These are phyloP conservation scores for Pyrenopolyporus hunteri DNA, from an alignment of 495 filamentous ascomycete genomes.

Conservation along the genomic window DNA sequence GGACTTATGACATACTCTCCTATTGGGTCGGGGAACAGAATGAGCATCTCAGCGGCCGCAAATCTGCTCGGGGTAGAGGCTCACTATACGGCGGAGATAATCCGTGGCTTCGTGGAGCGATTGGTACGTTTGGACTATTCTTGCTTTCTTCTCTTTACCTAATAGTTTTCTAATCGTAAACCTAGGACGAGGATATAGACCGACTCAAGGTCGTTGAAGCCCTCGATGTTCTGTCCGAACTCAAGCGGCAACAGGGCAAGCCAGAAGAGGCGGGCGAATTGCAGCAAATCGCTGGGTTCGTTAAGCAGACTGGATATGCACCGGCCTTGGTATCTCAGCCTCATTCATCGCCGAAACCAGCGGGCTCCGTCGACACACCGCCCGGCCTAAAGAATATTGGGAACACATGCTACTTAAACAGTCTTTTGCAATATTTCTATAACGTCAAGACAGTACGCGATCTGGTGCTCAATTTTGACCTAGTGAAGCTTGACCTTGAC, in stretches of 20 bases:
- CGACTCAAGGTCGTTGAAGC: slow-evolving; percentile 34
- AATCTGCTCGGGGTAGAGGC: slow-evolving; percentile 24
- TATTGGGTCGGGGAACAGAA: slow-evolving; percentile 8
- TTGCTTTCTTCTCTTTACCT: background rate
- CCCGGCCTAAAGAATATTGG: slow-evolving; percentile 86
- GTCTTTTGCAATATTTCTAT: slow-evolving; percentile 93
- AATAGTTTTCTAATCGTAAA: slow-evolving; percentile 4
- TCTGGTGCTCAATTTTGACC: slow-evolving; percentile 75
- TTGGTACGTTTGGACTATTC: slow-evolving; percentile 19
- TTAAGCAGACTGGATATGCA: slow-evolving; percentile 13
- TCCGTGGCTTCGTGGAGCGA: slow-evolving; percentile 27
- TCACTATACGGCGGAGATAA: slow-evolving; percentile 36
- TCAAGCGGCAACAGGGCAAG: slow-evolving; percentile 26
- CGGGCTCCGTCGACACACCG: slow-evolving; percentile 6
- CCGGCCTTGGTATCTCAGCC: slow-evolving; percentile 4
- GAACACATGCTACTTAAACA: slow-evolving; percentile 98
- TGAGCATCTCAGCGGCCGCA: slow-evolving; percentile 33
- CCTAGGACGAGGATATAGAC: slow-evolving; percentile 23
- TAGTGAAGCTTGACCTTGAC: slow-evolving; percentile 64
- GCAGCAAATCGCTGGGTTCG: slow-evolving; percentile 33
- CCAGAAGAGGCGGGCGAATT: slow-evolving; percentile 30
- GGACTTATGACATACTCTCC: slow-evolving; percentile 4
- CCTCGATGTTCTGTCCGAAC: slow-evolving; percentile 34
- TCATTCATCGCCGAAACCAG: slow-evolving; percentile 1
- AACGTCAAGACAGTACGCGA: slow-evolving; percentile 82